Evolutionary conservation across 306 rosid genomes (phyloP), one percentile per base, ranked within the genome.

Genomic region (Pachyrhizus erosus): DNA sequence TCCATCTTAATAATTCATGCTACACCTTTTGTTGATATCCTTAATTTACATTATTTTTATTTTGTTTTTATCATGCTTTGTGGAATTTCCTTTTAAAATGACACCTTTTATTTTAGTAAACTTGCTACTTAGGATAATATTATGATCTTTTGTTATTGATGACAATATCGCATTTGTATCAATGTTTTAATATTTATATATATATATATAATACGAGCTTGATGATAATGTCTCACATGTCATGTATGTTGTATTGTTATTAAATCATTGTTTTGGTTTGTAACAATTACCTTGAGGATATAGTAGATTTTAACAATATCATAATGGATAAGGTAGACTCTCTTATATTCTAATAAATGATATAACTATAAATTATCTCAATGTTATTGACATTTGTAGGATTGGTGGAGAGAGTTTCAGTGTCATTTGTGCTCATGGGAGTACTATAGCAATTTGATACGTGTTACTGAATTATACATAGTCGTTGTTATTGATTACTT

Each of bases 101-200:
- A n/a, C 49, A 29, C 66, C 39, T 70, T 80, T 62, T n/a, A n/a
- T 73, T 74, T 52, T 51, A 51, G 40, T 12, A 52, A 82, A 66
- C 42, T n/a, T n/a, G n/a, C n/a, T n/a, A n/a, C n/a, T 26, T 40
- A 18, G 39, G 49, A 54, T 51, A 33, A 52, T 42, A 39, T n/a
- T n/a, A n/a, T n/a, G n/a, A n/a, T n/a, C n/a, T n/a, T n/a, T n/a
- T n/a, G n/a, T n/a, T n/a, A 62, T 64, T 10, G 18, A 48, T 40
- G 79, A 49, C 12, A 72, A 45, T 12, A 73, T 7, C 18, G 23
- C 65, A 24, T 40, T 49, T 21, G 42, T 37, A 31, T 61, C 84
- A 13, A 58, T 70, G 60, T 57, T 69, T 11, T n/a, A 61, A 34
- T 34, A 7, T 4, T 15, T 54, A 55, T 55, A 7, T 4, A 24